Evolutionary conservation across 1,139 yeast species (phyloP).

Genomic region (Nematodospora anomalae): DNA sequence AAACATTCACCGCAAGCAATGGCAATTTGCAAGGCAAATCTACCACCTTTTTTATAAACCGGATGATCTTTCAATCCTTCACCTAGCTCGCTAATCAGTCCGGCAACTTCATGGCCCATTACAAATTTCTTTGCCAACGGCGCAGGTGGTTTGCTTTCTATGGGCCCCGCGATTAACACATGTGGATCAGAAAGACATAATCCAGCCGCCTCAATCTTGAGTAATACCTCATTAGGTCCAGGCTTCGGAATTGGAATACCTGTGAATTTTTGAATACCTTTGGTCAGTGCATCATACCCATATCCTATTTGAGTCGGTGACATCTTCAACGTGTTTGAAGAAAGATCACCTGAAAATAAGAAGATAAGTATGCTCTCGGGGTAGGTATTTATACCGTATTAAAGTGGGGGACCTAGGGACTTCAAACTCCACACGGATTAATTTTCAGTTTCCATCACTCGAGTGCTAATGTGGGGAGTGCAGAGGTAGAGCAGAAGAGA

Average conservation of each 20-base stretch:
- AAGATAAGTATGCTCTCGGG: too few relatives aligned
- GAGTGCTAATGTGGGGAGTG: too few relatives aligned
- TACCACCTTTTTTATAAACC: slow-evolving; percentile 33
- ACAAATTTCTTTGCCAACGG: slow-evolving; percentile 32
- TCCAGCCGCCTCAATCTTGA: slow-evolving; percentile 54
- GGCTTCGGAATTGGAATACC: slow-evolving; percentile 41
- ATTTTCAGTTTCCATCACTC: too few relatives aligned
- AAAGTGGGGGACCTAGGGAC: too few relatives aligned
- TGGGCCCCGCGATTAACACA: slow-evolving; percentile 31
- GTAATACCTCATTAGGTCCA: slow-evolving; percentile 34
- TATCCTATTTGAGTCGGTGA: slow-evolving; percentile 21
- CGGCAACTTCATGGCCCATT: slow-evolving; percentile 63
- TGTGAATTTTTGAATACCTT: slow-evolving; percentile 23
- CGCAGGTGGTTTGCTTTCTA: slow-evolving; percentile 17
- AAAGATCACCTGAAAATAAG: too few relatives aligned
- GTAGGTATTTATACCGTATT: too few relatives aligned
- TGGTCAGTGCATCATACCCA: slow-evolving; percentile 25
- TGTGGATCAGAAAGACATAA: slow-evolving; percentile 54
- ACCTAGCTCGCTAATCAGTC: slow-evolving; percentile 46
- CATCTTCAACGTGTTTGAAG: too few relatives aligned
- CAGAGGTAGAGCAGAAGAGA: too few relatives aligned
- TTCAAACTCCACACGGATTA: too few relatives aligned
- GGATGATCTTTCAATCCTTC: slow-evolving; percentile 24
- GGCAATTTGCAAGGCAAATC: slow-evolving; percentile 39
- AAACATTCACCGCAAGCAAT: slow-evolving; percentile 47